Percentiles rank a stretch among this genome's conserved stretches.
Evolutionary conservation across 1,139 yeast species (phyloP).

Genomic region (Geotrichum histeridarum): DNA sequence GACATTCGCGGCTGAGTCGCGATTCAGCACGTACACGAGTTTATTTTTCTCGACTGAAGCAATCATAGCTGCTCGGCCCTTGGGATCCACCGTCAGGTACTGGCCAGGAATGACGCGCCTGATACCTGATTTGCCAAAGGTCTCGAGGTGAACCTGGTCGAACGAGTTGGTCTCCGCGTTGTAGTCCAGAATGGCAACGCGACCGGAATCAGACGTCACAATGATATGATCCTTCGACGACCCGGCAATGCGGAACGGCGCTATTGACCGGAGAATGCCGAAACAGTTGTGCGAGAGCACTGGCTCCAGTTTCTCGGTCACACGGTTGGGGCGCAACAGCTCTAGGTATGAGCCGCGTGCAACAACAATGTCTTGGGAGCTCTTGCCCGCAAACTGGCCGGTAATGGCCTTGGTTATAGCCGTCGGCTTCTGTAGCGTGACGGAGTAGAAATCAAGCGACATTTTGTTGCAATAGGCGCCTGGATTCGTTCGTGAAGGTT

Average conservation of each 20-base stretch:
- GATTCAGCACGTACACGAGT: constrained; percentile 54
- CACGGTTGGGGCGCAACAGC: constrained; percentile 49
- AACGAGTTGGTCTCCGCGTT: constrained; percentile 43
- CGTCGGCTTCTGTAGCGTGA: constrained; percentile 58
- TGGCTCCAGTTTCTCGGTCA: constrained; percentile 51
- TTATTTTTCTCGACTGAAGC: constrained; percentile 71
- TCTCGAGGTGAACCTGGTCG: constrained; percentile 53
- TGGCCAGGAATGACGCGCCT: constrained; percentile 74
- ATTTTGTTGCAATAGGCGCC: constrained; percentile 15
- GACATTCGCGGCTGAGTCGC: constrained; percentile 46
- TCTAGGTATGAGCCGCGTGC: constrained; percentile 53
- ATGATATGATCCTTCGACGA: constrained; percentile 53
- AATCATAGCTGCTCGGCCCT: constrained; percentile 63
- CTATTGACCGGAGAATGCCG: constrained; percentile 55
- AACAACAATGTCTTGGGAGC: constrained; percentile 60
- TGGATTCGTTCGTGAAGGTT: background rate
- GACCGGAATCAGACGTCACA: constrained; percentile 81
- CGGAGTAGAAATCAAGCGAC: constrained; percentile 54
- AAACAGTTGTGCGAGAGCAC: constrained; percentile 48
- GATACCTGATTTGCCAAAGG: constrained; percentile 70
- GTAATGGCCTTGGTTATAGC: constrained; percentile 51
- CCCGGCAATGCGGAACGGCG: constrained; percentile 50
- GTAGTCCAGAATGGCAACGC: constrained; percentile 54
- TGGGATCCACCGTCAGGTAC: constrained; percentile 67
- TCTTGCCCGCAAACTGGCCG: constrained; percentile 64